Percentiles rank a stretch among this genome's conserved stretches.
Conservation (phyloP, 2,329 filamentous ascomycete genomes). For the Nothopassalora personata region DNA sequence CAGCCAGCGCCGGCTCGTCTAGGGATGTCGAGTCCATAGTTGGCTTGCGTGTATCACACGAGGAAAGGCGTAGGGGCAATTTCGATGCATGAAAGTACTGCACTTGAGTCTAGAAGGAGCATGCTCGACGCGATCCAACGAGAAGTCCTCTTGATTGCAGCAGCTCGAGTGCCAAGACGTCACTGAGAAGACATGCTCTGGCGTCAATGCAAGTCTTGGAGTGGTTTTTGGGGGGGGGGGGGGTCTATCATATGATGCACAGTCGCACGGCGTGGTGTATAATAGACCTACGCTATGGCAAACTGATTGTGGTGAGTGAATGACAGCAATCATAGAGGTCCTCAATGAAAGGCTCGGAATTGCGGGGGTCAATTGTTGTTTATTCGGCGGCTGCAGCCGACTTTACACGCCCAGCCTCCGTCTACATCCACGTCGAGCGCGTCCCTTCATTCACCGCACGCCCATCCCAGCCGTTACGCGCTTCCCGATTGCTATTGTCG, state of each 20-base stretch:
- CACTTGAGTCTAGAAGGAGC: background rate
- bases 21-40: constrained; percentile 17
- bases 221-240: too few species aligned
- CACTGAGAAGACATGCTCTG: too few species aligned
- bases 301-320: background rate
- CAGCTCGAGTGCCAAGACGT: too few species aligned
- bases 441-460: background rate
- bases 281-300: too few species aligned
- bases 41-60: background rate
- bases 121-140: background rate
- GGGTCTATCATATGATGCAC: too few species aligned
- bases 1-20: constrained; percentile 18
- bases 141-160: too few species aligned
- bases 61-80: background rate
- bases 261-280: too few species aligned
- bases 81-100: background rate
- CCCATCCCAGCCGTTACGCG: background rate
- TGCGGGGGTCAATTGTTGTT: background rate
- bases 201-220: too few species aligned
- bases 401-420: background rate
- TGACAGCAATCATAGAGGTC: background rate
- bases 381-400: background rate
- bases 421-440: background rate
- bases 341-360: background rate
- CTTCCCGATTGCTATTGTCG: background rate